phyloP scores from a whole-genome alignment of 208 protist genomes.

The Vickermania ingenoplastis region DNA sequence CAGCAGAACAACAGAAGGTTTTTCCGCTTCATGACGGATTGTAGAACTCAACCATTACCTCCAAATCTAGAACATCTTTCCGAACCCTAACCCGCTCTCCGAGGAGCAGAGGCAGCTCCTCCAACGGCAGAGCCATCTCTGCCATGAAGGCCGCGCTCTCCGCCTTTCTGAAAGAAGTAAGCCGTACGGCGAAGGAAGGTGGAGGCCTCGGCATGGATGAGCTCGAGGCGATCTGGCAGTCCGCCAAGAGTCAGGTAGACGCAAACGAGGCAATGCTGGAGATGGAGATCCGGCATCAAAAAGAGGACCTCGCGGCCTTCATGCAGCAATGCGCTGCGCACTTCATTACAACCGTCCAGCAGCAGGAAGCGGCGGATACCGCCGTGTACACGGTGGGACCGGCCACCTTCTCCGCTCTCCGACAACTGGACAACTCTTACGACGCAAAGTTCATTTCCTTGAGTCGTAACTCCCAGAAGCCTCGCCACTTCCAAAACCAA shows the following conservation, averaged over 20 bases:
- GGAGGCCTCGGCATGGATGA: background rate
- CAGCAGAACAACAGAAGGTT: no score
- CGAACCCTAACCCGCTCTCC: no score
- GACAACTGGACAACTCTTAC: background rate
- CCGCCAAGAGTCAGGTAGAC: background rate
- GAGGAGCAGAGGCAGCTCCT: background rate
- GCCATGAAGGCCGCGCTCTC: background rate
- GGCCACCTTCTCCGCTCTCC: background rate
- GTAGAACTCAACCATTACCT: no score
- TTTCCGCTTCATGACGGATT: no score
- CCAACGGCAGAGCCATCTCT: background rate
- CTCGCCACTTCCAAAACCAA: background rate
- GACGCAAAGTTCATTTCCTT: background rate
- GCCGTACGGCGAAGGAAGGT: background rate
- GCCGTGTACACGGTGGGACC: background rate
- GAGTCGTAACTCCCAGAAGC: background rate
- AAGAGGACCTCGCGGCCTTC: background rate
- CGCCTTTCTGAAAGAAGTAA: no score
- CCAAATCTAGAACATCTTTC: no score
- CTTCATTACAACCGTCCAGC: background rate
- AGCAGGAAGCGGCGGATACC: background rate
- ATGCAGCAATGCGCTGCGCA: background rate
- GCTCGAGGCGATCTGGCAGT: background rate
- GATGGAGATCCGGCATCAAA: background rate
- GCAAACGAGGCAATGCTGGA: background rate